Percentiles rank a stretch among this genome's conserved stretches.
phyloP scores from a whole-genome alignment of 192 early-diverging fungal species.

The Spizellomyces sp. region DNA sequence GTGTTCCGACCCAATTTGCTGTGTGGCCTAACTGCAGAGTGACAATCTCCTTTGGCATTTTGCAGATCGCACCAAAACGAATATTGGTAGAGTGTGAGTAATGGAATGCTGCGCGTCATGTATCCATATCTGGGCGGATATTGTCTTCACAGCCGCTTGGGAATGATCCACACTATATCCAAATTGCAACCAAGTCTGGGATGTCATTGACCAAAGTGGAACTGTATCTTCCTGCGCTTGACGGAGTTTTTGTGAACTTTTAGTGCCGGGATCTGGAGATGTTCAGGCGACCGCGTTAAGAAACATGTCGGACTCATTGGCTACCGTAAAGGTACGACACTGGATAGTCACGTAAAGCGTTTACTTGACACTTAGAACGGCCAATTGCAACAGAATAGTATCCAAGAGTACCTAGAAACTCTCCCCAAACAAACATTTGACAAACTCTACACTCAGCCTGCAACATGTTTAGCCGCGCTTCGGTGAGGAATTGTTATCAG shows the following conservation, averaged over 20 bases:
- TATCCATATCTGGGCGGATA: no score
- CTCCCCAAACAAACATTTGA: slow-evolving; percentile 76
- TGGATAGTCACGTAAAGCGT: not conserved
- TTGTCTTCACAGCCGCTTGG: no score
- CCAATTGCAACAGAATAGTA: slow-evolving; percentile 11
- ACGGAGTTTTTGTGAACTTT: no score
- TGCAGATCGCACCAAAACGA: not conserved
- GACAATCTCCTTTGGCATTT: slow-evolving; percentile 68
- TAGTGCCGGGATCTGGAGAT: no score
- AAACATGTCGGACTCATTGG: not conserved
- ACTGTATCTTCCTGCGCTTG: no score
- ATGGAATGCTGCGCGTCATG: no score
- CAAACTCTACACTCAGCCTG: slow-evolving; percentile 82
- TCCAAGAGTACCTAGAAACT: slow-evolving; percentile 39
- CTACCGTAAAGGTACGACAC: not conserved
- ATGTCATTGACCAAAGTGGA: no score
- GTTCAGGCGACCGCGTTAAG: not conserved
- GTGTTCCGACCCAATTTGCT: slow-evolving; percentile 86
- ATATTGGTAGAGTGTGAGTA: no score
- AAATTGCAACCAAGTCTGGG: no score
- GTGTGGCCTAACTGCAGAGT: slow-evolving; percentile 88
- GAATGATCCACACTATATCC: no score
- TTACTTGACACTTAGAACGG: not conserved
- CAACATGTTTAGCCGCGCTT: slow-evolving; percentile 91
- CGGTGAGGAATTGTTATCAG: slow-evolving; percentile 49